Conservation (phyloP, 345 rosid species). For the Arabidopsis arenosa region DNA sequence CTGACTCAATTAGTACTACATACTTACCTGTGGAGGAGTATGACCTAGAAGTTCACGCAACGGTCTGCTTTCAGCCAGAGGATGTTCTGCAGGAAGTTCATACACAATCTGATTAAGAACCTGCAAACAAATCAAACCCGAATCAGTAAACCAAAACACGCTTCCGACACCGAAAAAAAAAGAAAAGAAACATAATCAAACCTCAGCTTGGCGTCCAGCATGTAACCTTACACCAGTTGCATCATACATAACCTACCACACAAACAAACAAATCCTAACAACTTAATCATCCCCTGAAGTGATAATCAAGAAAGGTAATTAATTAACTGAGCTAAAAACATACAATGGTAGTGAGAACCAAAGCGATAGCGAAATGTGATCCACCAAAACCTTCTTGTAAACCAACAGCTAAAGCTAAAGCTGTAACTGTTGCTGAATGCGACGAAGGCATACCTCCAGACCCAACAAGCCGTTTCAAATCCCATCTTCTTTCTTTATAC, state of each 20-base stretch:
- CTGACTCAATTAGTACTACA: not conserved
- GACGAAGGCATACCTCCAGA: slow-evolving; percentile 99
- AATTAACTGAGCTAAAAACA: slow-evolving; percentile 17
- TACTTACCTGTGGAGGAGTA: slow-evolving; percentile 82
- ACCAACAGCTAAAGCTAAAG: slow-evolving; percentile 72
- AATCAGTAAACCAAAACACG: not conserved
- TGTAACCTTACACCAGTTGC: slow-evolving; percentile 90
- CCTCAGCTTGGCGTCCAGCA: slow-evolving; percentile 97
- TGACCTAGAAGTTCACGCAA: slow-evolving; percentile 89
- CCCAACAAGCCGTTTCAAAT: slow-evolving; percentile 72
- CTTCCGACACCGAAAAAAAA: not conserved
- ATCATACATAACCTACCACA: slow-evolving; percentile 82
- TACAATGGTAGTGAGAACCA: slow-evolving; percentile 79
- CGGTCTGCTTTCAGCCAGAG: slow-evolving; percentile 85
- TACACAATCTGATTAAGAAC: slow-evolving; percentile 94
- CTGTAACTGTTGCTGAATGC: slow-evolving; percentile 84
- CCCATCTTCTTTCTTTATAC: slow-evolving; percentile 75
- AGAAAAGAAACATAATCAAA: slow-evolving; percentile 37
- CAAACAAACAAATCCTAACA: not conserved
- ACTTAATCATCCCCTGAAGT: slow-evolving; percentile 2
- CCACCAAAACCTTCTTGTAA: slow-evolving; percentile 80
- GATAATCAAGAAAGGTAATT: not conserved
- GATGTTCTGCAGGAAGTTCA: slow-evolving; percentile 91
- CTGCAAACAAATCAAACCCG: slow-evolving; percentile 43
- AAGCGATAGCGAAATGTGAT: slow-evolving; percentile 61